Evolutionary conservation across 345 rosid species (phyloP), one percentile per base, ranked within the genome.

Genomic region (Eucalyptus cloeziana): DNA sequence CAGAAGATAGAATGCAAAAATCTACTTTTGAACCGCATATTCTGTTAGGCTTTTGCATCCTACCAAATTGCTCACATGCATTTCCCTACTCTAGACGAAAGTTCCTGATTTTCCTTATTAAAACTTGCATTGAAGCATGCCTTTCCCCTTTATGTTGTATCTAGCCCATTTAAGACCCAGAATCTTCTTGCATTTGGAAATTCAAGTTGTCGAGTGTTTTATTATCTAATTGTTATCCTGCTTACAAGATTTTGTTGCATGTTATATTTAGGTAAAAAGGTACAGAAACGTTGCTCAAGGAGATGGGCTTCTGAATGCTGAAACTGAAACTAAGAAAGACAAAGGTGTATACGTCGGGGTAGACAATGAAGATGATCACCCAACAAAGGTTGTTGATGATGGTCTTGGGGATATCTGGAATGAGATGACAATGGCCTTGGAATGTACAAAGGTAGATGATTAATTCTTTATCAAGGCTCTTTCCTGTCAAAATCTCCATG

Each of bases 391-490:
- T 51, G 91, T 87, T 90, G 96, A 96, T 90, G 97, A 94, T 85
- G 98, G 95, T 86, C 92, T 96, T 88, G 96, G 96, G 88, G 94
- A 96, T 94, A 95, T 97, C 87, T 97, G 99, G 99, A 94, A 91
- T 80, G 97, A 95, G 91, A 96, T 96, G 99, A 92, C 95, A 86
- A 90, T 94, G 92, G 94, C 98, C 67, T 88, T 96, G 89, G 97
- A 94, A 90, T 88, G 89, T 91, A 93, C 97, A 58, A 97, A 96
- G 97, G 98, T 96, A 93, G 56, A 88, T 24, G 86, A 51, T 58
- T 52, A 67, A 25, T 33, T 49, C 64, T 89, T 62, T 51, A 49
- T 37, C 49, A 31, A 5, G 40, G 54, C 62, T 51, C 27, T 19
- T 86, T 51, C 40, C 87, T 51, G 21, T 50, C 45, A 50, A 50